Evolutionary conservation across 2,329 filamentous ascomycete genomes (phyloP).

Genomic region (Exophiala bonariae): DNA sequence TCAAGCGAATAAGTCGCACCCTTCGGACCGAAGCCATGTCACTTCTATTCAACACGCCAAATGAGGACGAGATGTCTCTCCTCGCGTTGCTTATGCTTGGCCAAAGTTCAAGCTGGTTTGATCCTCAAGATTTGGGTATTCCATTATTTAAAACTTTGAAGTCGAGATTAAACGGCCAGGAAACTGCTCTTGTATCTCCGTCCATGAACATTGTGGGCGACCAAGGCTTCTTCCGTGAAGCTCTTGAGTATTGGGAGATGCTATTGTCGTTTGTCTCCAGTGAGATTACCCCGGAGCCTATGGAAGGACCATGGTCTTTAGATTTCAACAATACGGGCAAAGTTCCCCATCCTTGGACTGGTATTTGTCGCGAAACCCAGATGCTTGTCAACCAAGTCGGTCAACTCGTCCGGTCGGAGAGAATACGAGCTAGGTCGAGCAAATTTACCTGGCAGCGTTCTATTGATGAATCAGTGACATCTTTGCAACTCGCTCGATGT

Average conservation of each 20-base stretch:
- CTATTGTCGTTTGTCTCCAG: conserved; percentile 52
- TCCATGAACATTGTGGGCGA: conserved; percentile 1
- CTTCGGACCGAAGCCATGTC: conserved; percentile 51
- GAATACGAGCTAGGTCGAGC: conserved; percentile 43
- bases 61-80: conserved; percentile 49
- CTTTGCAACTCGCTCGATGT: conserved; percentile 30
- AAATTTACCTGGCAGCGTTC: conserved; percentile 47
- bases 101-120: conserved; percentile 61
- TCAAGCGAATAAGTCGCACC: conserved; percentile 50
- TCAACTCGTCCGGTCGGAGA: conserved; percentile 35
- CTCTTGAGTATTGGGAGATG: conserved; percentile 61
- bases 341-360: conserved; percentile 52
- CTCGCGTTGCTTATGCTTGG: conserved; percentile 61
- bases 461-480: conserved; percentile 50
- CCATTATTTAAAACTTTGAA: conserved; percentile 53
- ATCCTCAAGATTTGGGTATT: conserved; percentile 55
- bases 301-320: conserved; percentile 22
- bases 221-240: conserved; percentile 57
- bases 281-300: conserved; percentile 22
- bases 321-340: conserved; percentile 35
- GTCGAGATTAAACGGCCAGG: conserved; percentile 17
- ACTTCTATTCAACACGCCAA: conserved; percentile 26
- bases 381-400: conserved; percentile 49
- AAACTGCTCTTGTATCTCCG: conserved; percentile 22
- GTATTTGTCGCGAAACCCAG: conserved; percentile 44